These are phyloP conservation scores for Penstemon eatonii DNA, from an alignment of 257 asterid species.

Conservation along the genomic window DNA sequence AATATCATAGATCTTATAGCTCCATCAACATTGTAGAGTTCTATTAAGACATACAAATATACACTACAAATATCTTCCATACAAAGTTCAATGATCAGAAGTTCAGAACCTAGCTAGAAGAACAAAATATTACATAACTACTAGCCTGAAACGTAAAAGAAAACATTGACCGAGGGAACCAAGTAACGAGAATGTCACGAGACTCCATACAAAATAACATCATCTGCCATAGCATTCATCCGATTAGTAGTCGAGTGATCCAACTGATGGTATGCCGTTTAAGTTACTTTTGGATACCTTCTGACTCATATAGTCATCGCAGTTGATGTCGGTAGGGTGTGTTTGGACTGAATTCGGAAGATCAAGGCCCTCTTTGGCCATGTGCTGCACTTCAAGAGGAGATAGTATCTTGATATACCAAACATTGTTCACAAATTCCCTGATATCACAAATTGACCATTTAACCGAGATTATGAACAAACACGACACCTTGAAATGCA, in stretches of 20 bases:
- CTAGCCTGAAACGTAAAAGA: slow-evolving; percentile 1
- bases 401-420: slow-evolving; percentile 12
- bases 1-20: not conserved
- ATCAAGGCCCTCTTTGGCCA: slow-evolving; percentile 79
- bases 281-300: slow-evolving; percentile 55
- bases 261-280: slow-evolving; percentile 68
- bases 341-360: slow-evolving; percentile 55
- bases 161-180: slow-evolving; percentile 20
- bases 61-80: slow-evolving; percentile 23
- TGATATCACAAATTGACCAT: not conserved
- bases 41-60: slow-evolving; percentile 28
- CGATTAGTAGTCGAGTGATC: slow-evolving; percentile 61
- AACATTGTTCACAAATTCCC: too few relatives aligned
- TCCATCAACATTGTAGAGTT: slow-evolving; percentile 23
- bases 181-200: not conserved
- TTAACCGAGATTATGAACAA: not conserved
- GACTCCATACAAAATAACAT: slow-evolving; percentile 1
- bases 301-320: slow-evolving; percentile 48
- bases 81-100: slow-evolving; percentile 19
- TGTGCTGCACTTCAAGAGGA: slow-evolving; percentile 88
- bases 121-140: slow-evolving; percentile 25
- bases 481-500: not conserved
- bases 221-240: not conserved
- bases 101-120: slow-evolving; percentile 20
- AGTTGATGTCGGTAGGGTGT: slow-evolving; percentile 41